A percentile compares a stretch with the other conserved stretches of the same genome.
phyloP scores from a whole-genome alignment of 2,329 filamentous ascomycete species.

The Xylariaceae sp. region DNA sequence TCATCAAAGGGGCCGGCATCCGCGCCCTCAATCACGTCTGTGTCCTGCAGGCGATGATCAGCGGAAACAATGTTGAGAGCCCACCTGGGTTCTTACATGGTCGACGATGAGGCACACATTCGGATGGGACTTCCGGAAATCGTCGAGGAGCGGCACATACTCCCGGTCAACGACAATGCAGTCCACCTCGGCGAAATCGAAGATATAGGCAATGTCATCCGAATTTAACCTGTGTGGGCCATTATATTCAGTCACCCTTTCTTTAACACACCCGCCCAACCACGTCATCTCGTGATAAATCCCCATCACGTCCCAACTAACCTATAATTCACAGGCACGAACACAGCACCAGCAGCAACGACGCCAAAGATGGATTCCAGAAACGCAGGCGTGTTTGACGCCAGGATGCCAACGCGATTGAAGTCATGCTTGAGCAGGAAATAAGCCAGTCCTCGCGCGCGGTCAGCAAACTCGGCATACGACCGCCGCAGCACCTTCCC shows the following conservation, averaged over 20 bases:
- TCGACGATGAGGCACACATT: conserved; percentile 72
- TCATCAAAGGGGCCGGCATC: conserved; percentile 77
- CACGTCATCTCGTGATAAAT: background rate
- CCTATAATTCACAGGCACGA: conserved; percentile 61
- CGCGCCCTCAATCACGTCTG: conserved; percentile 69
- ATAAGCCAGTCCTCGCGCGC: conserved; percentile 82
- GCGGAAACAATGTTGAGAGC: background rate
- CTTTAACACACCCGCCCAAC: background rate
- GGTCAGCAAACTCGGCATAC: conserved; percentile 79
- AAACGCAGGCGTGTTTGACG: conserved; percentile 91
- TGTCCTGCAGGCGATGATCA: conserved; percentile 54
- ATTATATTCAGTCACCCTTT: conserved; percentile 3
- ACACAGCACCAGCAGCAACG: conserved; percentile 72
- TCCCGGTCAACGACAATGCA: conserved; percentile 83
- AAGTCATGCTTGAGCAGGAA: conserved; percentile 71
- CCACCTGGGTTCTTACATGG: conserved; percentile 36
- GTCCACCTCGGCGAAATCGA: conserved; percentile 82
- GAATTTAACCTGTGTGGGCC: conserved; percentile 34
- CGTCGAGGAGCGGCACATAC: conserved; percentile 65
- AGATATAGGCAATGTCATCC: conserved; percentile 87
- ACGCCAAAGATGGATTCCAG: conserved; percentile 87
- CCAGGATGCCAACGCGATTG: conserved; percentile 77
- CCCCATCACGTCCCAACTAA: conserved; percentile 12
- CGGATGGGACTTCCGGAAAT: conserved; percentile 58
- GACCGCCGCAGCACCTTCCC: conserved; percentile 67